Base-by-base conservation (phyloP, 2,329 filamentous ascomycete genomes). In the Diaporthe vaccinii region DNA sequence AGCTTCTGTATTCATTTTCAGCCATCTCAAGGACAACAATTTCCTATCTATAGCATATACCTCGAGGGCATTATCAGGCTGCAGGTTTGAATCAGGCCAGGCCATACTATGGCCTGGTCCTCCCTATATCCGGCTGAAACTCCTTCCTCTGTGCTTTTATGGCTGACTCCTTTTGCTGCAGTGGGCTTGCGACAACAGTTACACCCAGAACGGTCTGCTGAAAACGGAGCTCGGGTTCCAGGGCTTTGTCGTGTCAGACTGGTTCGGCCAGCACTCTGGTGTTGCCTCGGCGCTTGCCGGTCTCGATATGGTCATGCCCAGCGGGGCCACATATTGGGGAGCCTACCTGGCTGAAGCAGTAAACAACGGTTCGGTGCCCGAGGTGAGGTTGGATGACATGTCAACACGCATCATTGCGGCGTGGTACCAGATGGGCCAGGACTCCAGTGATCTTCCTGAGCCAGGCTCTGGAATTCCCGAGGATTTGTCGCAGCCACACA, bases 251-350 rank as follows among this genome's bases (percentile, higher is more conserved):
- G 87, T 91, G 69, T 87, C 88, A 0, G 92, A 94, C 79, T 94
- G 91, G 91, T 81, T 84, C 39, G 93, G 91, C 0, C 92, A 93
- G 71, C 92, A 93, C 78, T 84, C 90, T 0, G 92, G 92, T 41
- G 89, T 93, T 9, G 88, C 87, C 1, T 88, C 88, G 5, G 87
- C 92, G 0, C 83, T 92, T 72, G 91, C 92, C 3, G 94, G 93
- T 34, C 81, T 95, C 39, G 93, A 95, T 80, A 91, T 94, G 89
- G 89, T 88, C 9, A 95, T 95, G 93, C 92, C 92, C 0, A 82
- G 76, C 3, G 83, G 80, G 1, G 79, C 79, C 3, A 68, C 73
- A 0, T 84, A 83, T 71, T 90, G 87, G 87, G 83, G 85, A 12
- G 77, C 80, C 4, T 93, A 94, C 34, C 86, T 94, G 0, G 84